A percentile compares a stretch with the other conserved stretches of the same genome.
These are phyloP conservation scores for Melastoma malabathricum DNA, from an alignment of 345 rosid genomes.

Conservation along the genomic window DNA sequence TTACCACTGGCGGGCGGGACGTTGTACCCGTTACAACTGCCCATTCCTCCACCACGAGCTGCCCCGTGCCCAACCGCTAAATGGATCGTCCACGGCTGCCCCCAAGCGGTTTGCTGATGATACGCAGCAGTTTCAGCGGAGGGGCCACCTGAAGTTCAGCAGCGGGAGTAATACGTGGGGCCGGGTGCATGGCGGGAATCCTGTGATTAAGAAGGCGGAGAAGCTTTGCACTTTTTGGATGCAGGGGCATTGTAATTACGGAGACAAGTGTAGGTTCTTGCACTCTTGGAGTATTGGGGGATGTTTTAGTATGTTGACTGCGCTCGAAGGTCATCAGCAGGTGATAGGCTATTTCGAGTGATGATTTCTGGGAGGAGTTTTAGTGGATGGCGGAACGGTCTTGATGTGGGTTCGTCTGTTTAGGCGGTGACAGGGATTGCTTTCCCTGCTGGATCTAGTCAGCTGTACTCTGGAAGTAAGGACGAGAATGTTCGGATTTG, in stretches of 20 bases:
- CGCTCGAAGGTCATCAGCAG: conserved; percentile 85
- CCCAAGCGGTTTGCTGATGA: conserved; percentile 58
- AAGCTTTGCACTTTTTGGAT: conserved; percentile 77
- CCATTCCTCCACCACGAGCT: conserved; percentile 65
- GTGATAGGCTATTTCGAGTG: conserved; percentile 18
- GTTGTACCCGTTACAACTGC: conserved; percentile 56
- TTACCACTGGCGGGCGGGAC: conserved; percentile 79
- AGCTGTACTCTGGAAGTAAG: conserved; percentile 81
- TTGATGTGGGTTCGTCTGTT: background rate
- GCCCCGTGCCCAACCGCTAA: conserved; percentile 30
- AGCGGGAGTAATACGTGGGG: conserved; percentile 35
- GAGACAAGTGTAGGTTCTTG: conserved; percentile 66
- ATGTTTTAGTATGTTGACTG: conserved; percentile 51
- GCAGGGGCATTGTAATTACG: conserved; percentile 66
- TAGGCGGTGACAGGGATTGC: conserved; percentile 83
- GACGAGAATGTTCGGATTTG: conserved; percentile 79
- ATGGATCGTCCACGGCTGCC: conserved; percentile 11
- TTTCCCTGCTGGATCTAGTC: conserved; percentile 69
- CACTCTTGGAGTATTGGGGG: conserved; percentile 94
- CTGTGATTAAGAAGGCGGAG: conserved; percentile 42
- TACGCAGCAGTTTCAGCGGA: conserved; percentile 37
- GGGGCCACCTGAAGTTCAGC: conserved; percentile 40
- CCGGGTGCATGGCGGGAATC: conserved; percentile 25
- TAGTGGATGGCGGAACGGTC: background rate
- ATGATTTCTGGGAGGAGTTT: background rate